Conservation (phyloP, 768 basidiomycete genomes). For the Naganishia antarctica region DNA sequence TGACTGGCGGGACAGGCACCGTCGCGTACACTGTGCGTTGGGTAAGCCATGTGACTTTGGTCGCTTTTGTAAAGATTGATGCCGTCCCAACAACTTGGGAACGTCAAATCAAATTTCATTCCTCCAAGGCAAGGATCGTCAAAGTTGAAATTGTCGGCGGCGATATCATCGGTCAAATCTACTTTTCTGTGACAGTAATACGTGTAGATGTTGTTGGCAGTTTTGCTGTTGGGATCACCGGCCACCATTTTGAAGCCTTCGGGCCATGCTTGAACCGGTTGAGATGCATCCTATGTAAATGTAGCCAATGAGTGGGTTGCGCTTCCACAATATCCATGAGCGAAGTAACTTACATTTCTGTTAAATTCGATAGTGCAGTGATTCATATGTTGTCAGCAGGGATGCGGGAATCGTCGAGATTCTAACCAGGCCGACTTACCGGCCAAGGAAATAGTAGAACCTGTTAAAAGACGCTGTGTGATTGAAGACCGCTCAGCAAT, state of each 20-base stretch:
- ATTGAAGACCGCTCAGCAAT: neutral
- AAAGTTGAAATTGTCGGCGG: conserved; percentile 36
- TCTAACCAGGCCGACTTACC: neutral
- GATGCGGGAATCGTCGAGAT: no score
- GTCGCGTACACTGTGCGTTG: conserved; percentile 18
- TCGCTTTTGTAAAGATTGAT: conserved; percentile 41
- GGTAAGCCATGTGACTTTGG: conserved; percentile 38
- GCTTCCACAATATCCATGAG: no score
- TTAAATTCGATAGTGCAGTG: no score
- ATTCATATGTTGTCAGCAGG: no score
- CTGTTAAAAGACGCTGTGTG: conserved; percentile 3
- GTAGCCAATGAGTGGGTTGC: neutral
- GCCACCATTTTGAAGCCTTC: conserved; percentile 38
- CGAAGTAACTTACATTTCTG: neutral
- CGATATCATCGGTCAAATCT: conserved; percentile 3
- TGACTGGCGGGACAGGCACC: conserved; percentile 38
- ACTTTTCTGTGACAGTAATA: conserved; percentile 13
- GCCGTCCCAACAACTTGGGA: conserved; percentile 46
- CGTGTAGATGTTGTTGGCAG: neutral
- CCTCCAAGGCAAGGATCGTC: conserved; percentile 32
- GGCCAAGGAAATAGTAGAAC: conserved; percentile 20
- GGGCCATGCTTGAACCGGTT: conserved; percentile 32
- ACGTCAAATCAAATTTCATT: conserved; percentile 39
- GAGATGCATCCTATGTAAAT: conserved; percentile 27
- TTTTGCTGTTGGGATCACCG: conserved; percentile 29